Evolutionary conservation across 805 yeast species (phyloP), one percentile per base, ranked within the genome.

Genomic region (Tetrapisispora phaffii): DNA sequence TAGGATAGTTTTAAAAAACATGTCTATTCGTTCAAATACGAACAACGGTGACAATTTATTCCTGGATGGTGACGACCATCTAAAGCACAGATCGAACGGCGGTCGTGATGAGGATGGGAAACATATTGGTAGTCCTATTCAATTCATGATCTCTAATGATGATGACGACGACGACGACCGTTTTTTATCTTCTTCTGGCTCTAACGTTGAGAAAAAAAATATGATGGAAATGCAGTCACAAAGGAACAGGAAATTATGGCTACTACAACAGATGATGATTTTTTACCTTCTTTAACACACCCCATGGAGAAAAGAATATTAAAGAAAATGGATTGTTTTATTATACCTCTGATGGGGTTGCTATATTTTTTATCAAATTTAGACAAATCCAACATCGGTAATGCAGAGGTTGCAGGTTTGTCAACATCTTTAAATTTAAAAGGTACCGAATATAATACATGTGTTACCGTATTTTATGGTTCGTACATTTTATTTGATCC

Each of bases 321-420:
- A 12, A 58, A 54, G 34, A 72, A 72, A 51, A 62, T 73, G 57
- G 79, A 74, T 51, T 52, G 56, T 39, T 64, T 63, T 39, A 52
- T 73, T 13, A 59, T 74, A 39, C 77, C 78, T 1, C 56, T 73
- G 44, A 57, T 74, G 45, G 58, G 70, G 8, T 46, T 67, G 19
- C 57, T 71, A 36, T 75, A 73, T 54, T 67, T 75, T 45, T 60
- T 72, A 38, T 70, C 77, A 3, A 67, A 69, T 40, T 59, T 77
- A 45, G 82, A 77, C 58, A 68, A 75, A 47, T 73, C 79, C 13
- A 77, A 76, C 54, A 74, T 77, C 44, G 81, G 82, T 51, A 77
- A 77, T 54, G 82, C 82, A 9, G 68, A 68, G 35, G 67, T 74
- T 2, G 80, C 78, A 13, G 82, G 82, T 4, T 50, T 77, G 48